phyloP scores from a whole-genome alignment of 768 basidiomycete genomes.

The Dentipellis fragilis region DNA sequence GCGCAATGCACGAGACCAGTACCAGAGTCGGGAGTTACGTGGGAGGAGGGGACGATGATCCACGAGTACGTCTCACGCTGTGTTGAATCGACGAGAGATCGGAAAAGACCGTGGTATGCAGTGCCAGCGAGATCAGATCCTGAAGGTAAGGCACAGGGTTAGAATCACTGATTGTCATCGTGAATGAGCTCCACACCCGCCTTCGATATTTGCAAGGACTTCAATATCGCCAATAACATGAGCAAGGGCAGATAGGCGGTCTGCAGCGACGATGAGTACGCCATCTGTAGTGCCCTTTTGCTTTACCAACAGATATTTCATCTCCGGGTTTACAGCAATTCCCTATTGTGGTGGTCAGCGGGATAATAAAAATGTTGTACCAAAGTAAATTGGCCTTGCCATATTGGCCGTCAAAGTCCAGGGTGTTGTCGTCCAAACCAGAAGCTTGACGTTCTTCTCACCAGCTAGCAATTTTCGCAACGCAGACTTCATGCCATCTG shows the following conservation, averaged over 20 bases:
- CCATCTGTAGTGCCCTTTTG: conserved; percentile 5
- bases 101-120: conserved; percentile 55
- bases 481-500: conserved; percentile 10
- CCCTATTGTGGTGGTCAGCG: conserved; percentile 37
- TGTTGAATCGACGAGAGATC: conserved; percentile 14
- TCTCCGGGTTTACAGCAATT: conserved; percentile 73
- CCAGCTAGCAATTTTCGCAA: conserved; percentile 25
- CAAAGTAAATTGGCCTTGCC: conserved; percentile 32
- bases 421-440: conserved; percentile 97
- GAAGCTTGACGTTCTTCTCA: conserved; percentile 34
- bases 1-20: conserved; percentile 95
- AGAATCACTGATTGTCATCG: neutral
- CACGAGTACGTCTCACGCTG: conserved; percentile 7
- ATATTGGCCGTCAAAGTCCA: conserved; percentile 97
- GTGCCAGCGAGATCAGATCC: conserved; percentile 50
- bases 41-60: conserved; percentile 51
- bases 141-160: conserved; percentile 4
- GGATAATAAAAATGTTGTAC: conserved; percentile 3
- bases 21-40: conserved; percentile 83
- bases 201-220: conserved; percentile 28
- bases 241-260: conserved; percentile 21
- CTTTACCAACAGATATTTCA: conserved; percentile 53
- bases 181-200: conserved; percentile 15
- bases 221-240: conserved; percentile 21
- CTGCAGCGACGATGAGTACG: conserved; percentile 25